phyloP scores from a whole-genome alignment of 495 filamentous ascomycete species.

The Hypomontagnella monticulosa region DNA sequence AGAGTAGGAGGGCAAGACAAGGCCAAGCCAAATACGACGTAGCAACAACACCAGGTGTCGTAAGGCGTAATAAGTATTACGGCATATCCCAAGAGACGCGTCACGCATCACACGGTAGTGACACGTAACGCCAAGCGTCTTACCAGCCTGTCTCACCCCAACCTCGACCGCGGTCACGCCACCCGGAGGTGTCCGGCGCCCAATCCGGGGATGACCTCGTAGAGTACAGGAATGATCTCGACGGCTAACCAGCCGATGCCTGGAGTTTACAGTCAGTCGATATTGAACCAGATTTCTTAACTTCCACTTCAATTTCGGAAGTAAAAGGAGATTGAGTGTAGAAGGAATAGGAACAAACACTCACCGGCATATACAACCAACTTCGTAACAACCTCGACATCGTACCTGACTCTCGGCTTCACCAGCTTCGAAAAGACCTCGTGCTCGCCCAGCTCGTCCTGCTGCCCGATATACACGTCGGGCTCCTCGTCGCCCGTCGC shows the following conservation, averaged over 20 bases:
- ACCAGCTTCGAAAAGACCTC: constrained; percentile 88
- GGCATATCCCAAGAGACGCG: constrained; percentile 3
- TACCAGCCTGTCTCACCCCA: neutral
- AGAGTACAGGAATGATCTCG: constrained; percentile 72
- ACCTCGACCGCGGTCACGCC: constrained; percentile 20
- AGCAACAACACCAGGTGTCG: neutral
- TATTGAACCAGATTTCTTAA: neutral
- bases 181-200: constrained; percentile 51
- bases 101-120: constrained; percentile 13
- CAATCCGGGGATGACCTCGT: constrained; percentile 67
- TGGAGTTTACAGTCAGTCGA: constrained; percentile 38
- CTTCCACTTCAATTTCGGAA: too few relatives aligned
- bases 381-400: constrained; percentile 97
- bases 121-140: neutral
- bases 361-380: constrained; percentile 92
- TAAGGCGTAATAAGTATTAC: neutral
- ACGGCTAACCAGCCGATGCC: constrained; percentile 80
- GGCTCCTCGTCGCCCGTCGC: constrained; percentile 43
- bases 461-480: constrained; percentile 50
- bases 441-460: constrained; percentile 68
- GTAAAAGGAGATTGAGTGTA: neutral
- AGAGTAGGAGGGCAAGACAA: neutral
- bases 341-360: constrained; percentile 39
- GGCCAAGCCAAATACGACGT: neutral
- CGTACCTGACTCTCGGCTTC: constrained; percentile 90